Base-by-base conservation (phyloP, 1,284 basidiomycete species). In the Ceratobasidium sp. region DNA sequence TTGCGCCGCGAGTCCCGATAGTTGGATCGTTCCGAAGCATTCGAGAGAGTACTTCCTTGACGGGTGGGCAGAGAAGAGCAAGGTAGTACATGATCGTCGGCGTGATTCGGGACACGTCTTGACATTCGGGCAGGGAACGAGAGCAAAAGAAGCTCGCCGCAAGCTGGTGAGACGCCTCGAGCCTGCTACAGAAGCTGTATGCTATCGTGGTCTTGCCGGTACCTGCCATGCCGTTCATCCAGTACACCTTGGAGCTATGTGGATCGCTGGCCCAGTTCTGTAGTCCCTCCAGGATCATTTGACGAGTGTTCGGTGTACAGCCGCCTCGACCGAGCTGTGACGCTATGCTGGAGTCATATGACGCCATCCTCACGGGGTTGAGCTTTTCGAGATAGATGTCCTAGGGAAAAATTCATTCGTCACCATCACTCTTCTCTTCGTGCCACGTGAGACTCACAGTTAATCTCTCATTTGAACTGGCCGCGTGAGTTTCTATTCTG, bases 81-180 rank as follows among this genome's bases (percentile, higher is more conserved):
- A 80, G 72, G 23, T 80, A 72, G 28, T 72, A 77, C 1, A 72
- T 71, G 7, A 80, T 73, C 6, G 79, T 69, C 6, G 79, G 79
- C 6, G 76, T 33, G 9, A 78, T 73, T 9, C 42, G 63, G 9
- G 40, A 2, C 15, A 68, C 63, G 7, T 80, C 61, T 20, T 71
- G 64, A 18, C 77, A 60, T 23, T 53, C 71, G 5, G 63, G 70
- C 9, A 42, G 40, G 18, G 49, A 80, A 0, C 84, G 81, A 5
- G 84, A 83, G 56, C 83, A 85, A 79, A 85, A 86, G 28, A 68
- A 71, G 10, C 81, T 84, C 0, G 84, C 84, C 1, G 82, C 84
- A 4, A 85, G 84, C 6, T 42, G 53, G 10, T 77, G 58, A 7
- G 66, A 13, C 18, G 39, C 40, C 9, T 73, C 55, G 26, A 77